These are phyloP conservation scores for Fusarium oxysporum DNA, from an alignment of 2,329 filamentous ascomycete species.

Conservation along the genomic window DNA sequence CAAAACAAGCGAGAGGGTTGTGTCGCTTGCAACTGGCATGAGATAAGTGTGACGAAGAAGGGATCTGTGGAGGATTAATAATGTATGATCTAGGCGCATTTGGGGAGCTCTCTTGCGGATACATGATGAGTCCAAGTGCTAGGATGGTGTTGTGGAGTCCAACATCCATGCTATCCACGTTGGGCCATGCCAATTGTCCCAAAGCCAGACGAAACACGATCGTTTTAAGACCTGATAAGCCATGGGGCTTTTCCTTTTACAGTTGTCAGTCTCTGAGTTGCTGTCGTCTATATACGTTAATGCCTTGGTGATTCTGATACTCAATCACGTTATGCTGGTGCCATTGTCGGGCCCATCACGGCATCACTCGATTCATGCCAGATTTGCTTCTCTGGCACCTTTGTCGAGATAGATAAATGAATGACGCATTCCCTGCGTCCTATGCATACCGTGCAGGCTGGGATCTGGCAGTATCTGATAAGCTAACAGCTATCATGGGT, in stretches of 20 bases:
- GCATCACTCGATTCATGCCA: constrained; percentile 4
- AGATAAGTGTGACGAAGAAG: constrained; percentile 41
- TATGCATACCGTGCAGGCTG: constrained; percentile 24
- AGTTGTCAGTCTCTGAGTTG: constrained; percentile 16
- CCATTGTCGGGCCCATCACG: not conserved
- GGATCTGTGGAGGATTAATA: constrained; percentile 34
- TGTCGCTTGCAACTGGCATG: constrained; percentile 25
- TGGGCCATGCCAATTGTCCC: not conserved
- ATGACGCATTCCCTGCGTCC: constrained; percentile 32
- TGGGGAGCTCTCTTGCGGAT: constrained; percentile 25
- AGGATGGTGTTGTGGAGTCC: constrained; percentile 38
- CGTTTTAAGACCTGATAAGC: not conserved
- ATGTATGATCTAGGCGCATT: constrained; percentile 24
- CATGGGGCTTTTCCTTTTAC: not conserved
- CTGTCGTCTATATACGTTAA: not conserved
- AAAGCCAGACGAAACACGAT: constrained; percentile 27
- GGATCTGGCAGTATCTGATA: constrained; percentile 38
- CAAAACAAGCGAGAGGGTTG: constrained; percentile 20
- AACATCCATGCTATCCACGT: constrained; percentile 8
- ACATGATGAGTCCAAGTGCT: constrained; percentile 39
- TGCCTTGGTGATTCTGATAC: not conserved
- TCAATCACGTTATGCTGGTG: not conserved
- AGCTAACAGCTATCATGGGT: constrained; percentile 28
- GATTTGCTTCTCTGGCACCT: constrained; percentile 7
- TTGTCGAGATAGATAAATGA: constrained; percentile 21